phyloP scores from a whole-genome alignment of 177 flowering plant species.

The Tripterygium wilfordii region DNA sequence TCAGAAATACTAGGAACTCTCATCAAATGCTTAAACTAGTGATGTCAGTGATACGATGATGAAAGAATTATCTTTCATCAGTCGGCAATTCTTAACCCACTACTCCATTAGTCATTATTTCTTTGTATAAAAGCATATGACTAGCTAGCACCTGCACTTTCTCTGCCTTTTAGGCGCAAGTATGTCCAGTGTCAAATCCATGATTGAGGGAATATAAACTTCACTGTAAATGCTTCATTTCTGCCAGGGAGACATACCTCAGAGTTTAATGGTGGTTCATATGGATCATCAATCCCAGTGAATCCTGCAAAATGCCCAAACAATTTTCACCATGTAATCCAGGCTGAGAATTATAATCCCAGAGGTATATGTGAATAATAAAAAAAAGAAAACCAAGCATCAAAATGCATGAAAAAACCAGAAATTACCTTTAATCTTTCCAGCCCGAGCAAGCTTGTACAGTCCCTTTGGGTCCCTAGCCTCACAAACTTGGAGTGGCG shows the following conservation, averaged over 20 bases:
- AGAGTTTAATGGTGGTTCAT: slow-evolving; percentile 60
- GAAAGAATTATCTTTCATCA: too few species aligned
- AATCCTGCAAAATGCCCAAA: slow-evolving; percentile 58
- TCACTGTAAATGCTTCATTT: background rate
- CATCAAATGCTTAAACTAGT: too few species aligned
- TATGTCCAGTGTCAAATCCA: background rate
- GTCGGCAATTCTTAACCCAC: too few species aligned
- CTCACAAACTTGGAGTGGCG: slow-evolving; percentile 60
- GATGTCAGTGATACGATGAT: too few species aligned
- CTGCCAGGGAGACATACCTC: slow-evolving; percentile 36
- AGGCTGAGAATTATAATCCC: background rate
- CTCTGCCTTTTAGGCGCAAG: too few species aligned
- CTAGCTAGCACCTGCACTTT: too few species aligned
- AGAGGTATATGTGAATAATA: background rate
- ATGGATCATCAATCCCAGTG: slow-evolving; percentile 83
- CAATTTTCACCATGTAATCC: background rate
- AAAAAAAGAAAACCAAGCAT: background rate
- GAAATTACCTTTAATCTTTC: slow-evolving; percentile 62
- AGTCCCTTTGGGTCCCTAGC: slow-evolving; percentile 66
- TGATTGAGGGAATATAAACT: background rate
- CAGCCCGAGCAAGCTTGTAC: slow-evolving; percentile 70
- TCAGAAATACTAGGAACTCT: background rate
- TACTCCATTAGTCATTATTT: too few species aligned
- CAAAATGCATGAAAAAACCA: background rate
- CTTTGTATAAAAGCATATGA: too few species aligned